Evolutionary conservation across 805 yeast genomes (phyloP), one percentile per base, ranked within the genome.

Genomic region (Schwanniomyces occidentalis): DNA sequence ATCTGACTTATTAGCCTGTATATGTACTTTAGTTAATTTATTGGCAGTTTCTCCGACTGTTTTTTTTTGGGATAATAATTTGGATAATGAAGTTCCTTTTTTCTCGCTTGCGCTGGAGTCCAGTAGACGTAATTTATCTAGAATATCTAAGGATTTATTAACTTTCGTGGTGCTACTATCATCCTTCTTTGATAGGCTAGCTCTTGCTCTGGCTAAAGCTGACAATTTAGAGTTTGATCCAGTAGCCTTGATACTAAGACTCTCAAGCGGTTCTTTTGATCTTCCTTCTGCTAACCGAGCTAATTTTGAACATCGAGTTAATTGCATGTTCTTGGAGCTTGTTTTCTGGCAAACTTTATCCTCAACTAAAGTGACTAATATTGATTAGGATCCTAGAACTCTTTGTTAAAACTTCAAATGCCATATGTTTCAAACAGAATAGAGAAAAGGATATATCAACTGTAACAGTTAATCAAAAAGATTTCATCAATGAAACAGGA

Each of bases 141-240:
- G 16, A 4, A 38, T 38, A 16, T 19, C 34, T 14, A 32, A 16
- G 13, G 34, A 36, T 23, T 18, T 36, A 22, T 34, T 34, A 15
- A 9, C 12, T 12, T 10, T 8, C n/a, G 15, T 13, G 13, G n/a
- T 25, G 6, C 9, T 6, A 14, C 5, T 25, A n/a, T 24, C 24
- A 12, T 21, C 23, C 18, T 30, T 32, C 19, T 14, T n/a, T n/a
- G n/a, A 29, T n/a, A 8, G 27, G n/a, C 32, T 29, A 24, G 44
- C 44, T 38, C 71, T 60, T 27, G 65, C 58, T 44, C 64, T 67
- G n/a, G 79, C 79, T 46, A 76, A 56, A 20, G 63, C 63, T 24
- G 76, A 71, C 30, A 75, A 51, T 44, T 73, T 74, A 9, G 39
- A 35, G n/a, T n/a, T n/a, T n/a, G n/a, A n/a, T n/a, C n/a, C n/a